A percentile compares a stretch with the other conserved stretches of the same genome.
Conservation (phyloP, 176 grass and related monocot species). For the Raddia guianensis region DNA sequence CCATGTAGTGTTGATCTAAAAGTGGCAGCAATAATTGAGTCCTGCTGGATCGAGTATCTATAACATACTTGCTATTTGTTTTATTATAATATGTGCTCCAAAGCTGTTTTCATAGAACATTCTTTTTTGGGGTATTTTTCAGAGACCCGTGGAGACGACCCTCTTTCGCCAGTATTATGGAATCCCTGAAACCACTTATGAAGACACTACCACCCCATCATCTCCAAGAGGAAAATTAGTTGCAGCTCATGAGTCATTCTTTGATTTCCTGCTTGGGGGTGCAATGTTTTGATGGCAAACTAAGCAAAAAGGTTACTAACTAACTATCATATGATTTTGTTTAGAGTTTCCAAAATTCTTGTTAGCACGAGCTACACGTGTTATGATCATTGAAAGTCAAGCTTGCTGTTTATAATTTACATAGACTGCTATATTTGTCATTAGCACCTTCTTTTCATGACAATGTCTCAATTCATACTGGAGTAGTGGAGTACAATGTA, state of each 20-base stretch:
- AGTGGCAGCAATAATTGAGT: conserved; percentile 68
- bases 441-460: not conserved
- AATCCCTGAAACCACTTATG: conserved; percentile 65
- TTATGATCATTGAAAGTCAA: conserved; percentile 18
- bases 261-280: not conserved
- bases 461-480: not conserved
- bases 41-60: conserved; percentile 84
- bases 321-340: not conserved
- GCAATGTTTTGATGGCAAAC: not conserved
- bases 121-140: conserved; percentile 18
- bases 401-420: conserved; percentile 2
- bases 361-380: not conserved
- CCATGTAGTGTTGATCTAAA: conserved; percentile 55
- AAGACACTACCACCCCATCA: conserved; percentile 47
- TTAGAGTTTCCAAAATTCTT: not conserved
- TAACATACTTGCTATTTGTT: conserved; percentile 3
- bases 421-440: not conserved
- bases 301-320: conserved; percentile 27
- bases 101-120: conserved; percentile 19
- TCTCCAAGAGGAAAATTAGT: conserved; percentile 45
- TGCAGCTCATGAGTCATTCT: not conserved
- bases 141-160: conserved; percentile 82
- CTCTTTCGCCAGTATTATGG: conserved; percentile 79
- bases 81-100: conserved; percentile 15
- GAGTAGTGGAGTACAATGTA: conserved; percentile 20